A percentile compares a stretch with the other conserved stretches of the same genome.
These are phyloP conservation scores for Rhazya stricta DNA, from an alignment of 257 asterid species.

Conservation along the genomic window DNA sequence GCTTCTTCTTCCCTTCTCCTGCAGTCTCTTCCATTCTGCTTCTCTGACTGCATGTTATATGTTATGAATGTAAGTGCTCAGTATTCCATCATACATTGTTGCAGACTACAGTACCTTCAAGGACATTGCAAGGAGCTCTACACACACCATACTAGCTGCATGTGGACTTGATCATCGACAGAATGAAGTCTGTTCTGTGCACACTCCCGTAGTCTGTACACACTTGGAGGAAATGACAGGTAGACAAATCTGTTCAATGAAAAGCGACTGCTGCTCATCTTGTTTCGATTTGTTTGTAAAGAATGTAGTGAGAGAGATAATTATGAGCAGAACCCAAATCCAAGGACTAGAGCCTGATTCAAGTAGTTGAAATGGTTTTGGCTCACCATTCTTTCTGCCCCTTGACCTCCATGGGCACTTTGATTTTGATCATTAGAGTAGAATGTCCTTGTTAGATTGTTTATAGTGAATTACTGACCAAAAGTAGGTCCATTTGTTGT, in stretches of 20 bases:
- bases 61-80: slow-evolving; percentile 4
- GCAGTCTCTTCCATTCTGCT: no score
- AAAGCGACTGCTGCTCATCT: slow-evolving; percentile 37
- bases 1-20: background rate
- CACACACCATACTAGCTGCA: slow-evolving; percentile 62
- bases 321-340: slow-evolving; percentile 14
- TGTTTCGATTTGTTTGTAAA: slow-evolving; percentile 36
- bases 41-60: no score
- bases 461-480: background rate
- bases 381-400: slow-evolving; percentile 26
- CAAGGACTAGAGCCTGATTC: slow-evolving; percentile 18
- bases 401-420: slow-evolving; percentile 14
- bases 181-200: slow-evolving; percentile 30
- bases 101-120: slow-evolving; percentile 55
- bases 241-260: slow-evolving; percentile 13
- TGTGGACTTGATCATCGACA: slow-evolving; percentile 35
- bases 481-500: background rate
- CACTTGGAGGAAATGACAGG: slow-evolving; percentile 25
- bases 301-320: slow-evolving; percentile 33
- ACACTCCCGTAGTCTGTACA: slow-evolving; percentile 23
- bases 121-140: slow-evolving; percentile 52
- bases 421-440: background rate
- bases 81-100: slow-evolving; percentile 12
- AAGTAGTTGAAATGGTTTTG: slow-evolving; percentile 7
- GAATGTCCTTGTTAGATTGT: slow-evolving; percentile 1